Evolutionary conservation across 225 moss, liverwort and hornwort species (phyloP), one percentile per base, ranked within the genome.

Genomic region (Takakia lepidozioides): DNA sequence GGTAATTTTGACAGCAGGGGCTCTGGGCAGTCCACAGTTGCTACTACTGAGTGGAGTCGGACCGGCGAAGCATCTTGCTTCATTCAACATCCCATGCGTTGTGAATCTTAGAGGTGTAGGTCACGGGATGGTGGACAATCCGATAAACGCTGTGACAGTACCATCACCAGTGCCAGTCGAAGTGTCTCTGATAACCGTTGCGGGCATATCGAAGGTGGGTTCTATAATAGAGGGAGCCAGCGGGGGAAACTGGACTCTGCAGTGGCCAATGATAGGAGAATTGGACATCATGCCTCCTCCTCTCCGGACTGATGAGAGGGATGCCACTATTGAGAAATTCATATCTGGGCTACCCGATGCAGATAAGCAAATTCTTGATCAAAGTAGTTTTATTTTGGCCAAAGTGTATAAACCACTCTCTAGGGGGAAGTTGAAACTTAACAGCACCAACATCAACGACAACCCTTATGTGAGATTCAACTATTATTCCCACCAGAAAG

Each of bases 41-140:
- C 63, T 73, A 2, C 29, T 68, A 18, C 30, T 73, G 25, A 68
- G 73, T 29, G 73, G 68, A 40, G 24, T 73, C 27, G 73, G 73
- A 27, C 37, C 63, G 0, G 66, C 56, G 10, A 39, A 32, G 23
- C 43, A 73, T 26, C 73, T 73, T 16, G 47, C 57, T 3, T 44
- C 23, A 3, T 25, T 73, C 11, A 41, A 51, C 24, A 50, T 68
- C 6, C 36, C 57, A 0, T 58, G 58, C 23, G 0, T 43, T 3
- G 45, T 55, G 0, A 49, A 63, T 39, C 26, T 61, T 25, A 2
- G 16, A 9, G 51, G 39, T 4, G 58, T 73, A 1, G 68, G 59
- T 1, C 49, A n/a, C 29, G 19, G 54, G 10, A 68, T 68, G 73
- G 68, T 48, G 23, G 63, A 73, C 54, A 68, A 73, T 38, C 73